Base-by-base conservation (phyloP, 768 basidiomycete genomes). In the Scleroderma bovista region DNA sequence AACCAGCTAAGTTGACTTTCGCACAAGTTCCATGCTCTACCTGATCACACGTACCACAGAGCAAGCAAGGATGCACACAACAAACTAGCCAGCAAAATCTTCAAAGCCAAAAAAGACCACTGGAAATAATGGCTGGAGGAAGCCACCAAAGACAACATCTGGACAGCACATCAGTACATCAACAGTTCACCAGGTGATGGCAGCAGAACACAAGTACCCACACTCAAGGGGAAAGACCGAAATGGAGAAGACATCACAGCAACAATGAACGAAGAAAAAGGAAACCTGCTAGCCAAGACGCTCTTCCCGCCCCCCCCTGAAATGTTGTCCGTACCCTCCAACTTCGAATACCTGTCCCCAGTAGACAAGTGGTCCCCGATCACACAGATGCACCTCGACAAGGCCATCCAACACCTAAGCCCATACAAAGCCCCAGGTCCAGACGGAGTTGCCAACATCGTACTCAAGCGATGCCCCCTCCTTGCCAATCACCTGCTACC, bases 391-490 rank as follows among this genome's bases (percentile, higher is more conserved):
- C 53, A 59, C 11, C 55, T 67, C 2, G 1, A 12, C 1, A n/a
- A 34, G 1, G 48, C 49, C 1, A 52, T 66, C 11, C 23, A 11
- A 2, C 38, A 51, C 2, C 54, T 65, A 1, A 52, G 45, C 9
- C 58, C 55, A 2, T 51, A 53, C 52, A 57, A 64, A 46, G 58
- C 59, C 5, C 55, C 50, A 20, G 60, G 63, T 1, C 62, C 62
- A 11, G 66, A 69, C 31, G 60, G 56, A 5, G 69, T 68, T 3
- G 20, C 36, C 7, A 70, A 70, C 46, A 44, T 56, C 0, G 55
- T 64, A 0, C 49, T 63, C n/a, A 59, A 48, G 12, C n/a, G 53
- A n/a, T 56, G 56, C 37, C 12, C 37, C 6, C 26, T 67, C 0
- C 12, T 47, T 2, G 42, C 34, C 5, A 31, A 38, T 20, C 47